Base-by-base conservation (phyloP, 345 rosid genomes). In the Schrenkiella parvula region DNA sequence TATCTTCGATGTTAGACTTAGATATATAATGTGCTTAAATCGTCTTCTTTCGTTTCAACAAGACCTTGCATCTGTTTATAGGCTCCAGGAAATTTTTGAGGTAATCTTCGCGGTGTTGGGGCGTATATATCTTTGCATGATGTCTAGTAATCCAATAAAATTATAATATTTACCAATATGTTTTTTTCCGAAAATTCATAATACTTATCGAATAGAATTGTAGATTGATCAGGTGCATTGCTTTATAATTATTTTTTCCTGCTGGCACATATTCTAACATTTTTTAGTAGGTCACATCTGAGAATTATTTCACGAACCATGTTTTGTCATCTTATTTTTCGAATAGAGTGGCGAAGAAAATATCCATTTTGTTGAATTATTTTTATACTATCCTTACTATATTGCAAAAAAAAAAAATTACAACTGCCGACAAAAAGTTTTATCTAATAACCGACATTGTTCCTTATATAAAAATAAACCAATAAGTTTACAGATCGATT, bases 401-500 rank as follows among this genome's bases (percentile, higher is more conserved):
- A 35, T 11, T 11, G 14, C 0, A 10, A 35, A 35, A 9, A 35
- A 2, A 10, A 8, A 35, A 34, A 4, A 1, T 41, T 53, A 58
- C 21, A 21, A 14, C 4, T 56, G 61, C 15, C 28, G 28, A 57
- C 15, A 34, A 15, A 8, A 29, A n/a, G 6, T 7, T 39, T 13
- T 43, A 42, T n/a, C 2, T 4, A 29, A 34, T 57, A 37, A 21
- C 46, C 6, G 9, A 58, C 37, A 37, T 58, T n/a, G 17, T 61
- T 61, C 9, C 9, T 64, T 25, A 22, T 34, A 31, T 13, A 7
- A 4, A 48, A 48, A 38, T 6, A 25, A 35, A 70, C 2, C 35
- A 28, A 57, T 25, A 70, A 32, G 37, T 32, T 34, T 60, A 50
- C 52, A 18, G 52, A 60, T 71, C 41, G 38, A 38, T 26, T 61